Evolutionary conservation across 768 basidiomycete genomes (phyloP), one percentile per base, ranked within the genome.

Genomic region (Rossbeevera mucosa): DNA sequence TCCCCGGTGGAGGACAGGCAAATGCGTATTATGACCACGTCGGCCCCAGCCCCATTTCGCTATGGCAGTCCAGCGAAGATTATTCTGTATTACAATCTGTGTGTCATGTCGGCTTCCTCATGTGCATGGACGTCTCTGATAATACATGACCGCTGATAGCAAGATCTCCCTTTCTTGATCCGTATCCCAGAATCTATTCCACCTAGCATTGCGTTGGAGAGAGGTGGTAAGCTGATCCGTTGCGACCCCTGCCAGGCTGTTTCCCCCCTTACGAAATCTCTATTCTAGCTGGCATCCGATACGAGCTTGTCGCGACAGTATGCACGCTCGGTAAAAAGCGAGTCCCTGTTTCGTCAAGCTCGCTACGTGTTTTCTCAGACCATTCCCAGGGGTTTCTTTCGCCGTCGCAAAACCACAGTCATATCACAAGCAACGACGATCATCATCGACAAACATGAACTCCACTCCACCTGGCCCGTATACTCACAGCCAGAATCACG

Each of bases 121-220:
- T 45, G 38, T 57, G 25, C 29, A 16, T 51, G 20, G 29, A 4
- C 20, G 13, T 53, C 12, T 13, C 58, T 50, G 25, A 51, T 40
- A 31, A 21, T 47, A 29, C n/a, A 44, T 52, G 47, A 47, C 43
- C 20, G 16, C 30, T 36, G 56, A 46, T 58, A 92, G 90, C 83
- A 84, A 79, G 92, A 94, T 72, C 86, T 91, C 58, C 85, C 87
- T 3, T 97, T 97, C 67, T 82, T 83, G 51, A 88, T 97, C 46
- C 87, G 93, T 22, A 85, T 97, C 62, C 94, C 94, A 0, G 92
- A 95, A 68, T 88, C 89, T 9, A 86, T 93, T 53, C 94, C 94
- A 2, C 91, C 94, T 14, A 89, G 80, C 38, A 81, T 93, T 52
- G 81, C 86, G 5, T 75, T 96, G 52, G 88, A 91, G 51, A 85